Conservation (phyloP, 176 grass and related monocot genomes). For the Ensete glaucum region DNA sequence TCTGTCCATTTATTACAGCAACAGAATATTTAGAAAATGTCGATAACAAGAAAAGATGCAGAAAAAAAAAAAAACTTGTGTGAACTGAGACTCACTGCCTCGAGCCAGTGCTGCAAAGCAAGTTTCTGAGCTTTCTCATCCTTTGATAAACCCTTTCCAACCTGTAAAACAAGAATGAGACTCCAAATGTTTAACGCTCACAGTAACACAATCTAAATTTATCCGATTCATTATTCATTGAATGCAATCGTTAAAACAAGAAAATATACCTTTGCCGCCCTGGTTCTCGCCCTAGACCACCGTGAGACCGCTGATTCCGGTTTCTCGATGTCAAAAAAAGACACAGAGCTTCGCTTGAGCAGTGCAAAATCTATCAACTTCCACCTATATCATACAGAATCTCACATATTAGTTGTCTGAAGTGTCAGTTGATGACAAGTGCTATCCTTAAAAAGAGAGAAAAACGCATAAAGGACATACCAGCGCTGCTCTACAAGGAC, state of each 20-base stretch:
- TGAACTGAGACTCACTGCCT: constrained; percentile 48
- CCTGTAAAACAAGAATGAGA: constrained; percentile 21
- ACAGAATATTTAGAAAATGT: neutral
- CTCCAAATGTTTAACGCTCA: neutral
- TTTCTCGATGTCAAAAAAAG: constrained; percentile 74
- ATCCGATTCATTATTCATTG: neutral
- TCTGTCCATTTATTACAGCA: constrained; percentile 31
- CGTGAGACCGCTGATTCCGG: constrained; percentile 63
- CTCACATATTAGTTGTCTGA: constrained; percentile 2
- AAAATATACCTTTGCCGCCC: constrained; percentile 62
- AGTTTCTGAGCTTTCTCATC: constrained; percentile 77
- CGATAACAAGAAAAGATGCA: neutral
- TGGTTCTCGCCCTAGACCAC: constrained; percentile 70
- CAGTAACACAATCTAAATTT: too few species aligned
- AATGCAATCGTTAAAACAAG: neutral
- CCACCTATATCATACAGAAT: constrained; percentile 45
- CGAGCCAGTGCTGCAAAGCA: constrained; percentile 89
- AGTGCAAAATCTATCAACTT: constrained; percentile 71
- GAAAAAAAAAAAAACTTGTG: constrained; percentile 10
- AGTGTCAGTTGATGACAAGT: neutral
- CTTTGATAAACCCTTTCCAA: constrained; percentile 94
- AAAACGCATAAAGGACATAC: constrained; percentile 21
- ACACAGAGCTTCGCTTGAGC: constrained; percentile 70
- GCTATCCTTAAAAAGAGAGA: constrained; percentile 2
- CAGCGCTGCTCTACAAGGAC: constrained; percentile 83